A percentile compares a stretch with the other conserved stretches of the same genome.
Conservation (phyloP, 768 basidiomycete genomes). For the Termitomyces sp. region DNA sequence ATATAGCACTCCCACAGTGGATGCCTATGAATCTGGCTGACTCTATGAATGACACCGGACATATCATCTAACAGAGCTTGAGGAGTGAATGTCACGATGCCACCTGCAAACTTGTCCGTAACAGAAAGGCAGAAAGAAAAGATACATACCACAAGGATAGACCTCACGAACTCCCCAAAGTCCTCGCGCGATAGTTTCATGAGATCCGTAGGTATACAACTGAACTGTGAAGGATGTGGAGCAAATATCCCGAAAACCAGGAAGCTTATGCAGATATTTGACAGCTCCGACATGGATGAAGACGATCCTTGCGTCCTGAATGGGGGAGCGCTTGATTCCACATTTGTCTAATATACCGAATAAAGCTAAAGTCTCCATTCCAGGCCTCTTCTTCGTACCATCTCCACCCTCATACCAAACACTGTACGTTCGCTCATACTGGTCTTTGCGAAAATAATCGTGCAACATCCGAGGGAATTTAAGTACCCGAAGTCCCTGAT, state of each 20-base stretch:
- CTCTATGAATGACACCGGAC: slow-evolving; percentile 36
- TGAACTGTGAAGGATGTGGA: slow-evolving; percentile 38
- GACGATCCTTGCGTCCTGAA: slow-evolving; percentile 37
- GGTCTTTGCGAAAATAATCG: slow-evolving; percentile 32
- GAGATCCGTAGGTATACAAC: slow-evolving; percentile 67
- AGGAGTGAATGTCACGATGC: slow-evolving; percentile 70
- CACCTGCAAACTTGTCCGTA: slow-evolving; percentile 37
- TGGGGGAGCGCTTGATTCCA: slow-evolving; percentile 30
- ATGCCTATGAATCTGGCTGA: slow-evolving; percentile 51
- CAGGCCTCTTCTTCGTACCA: slow-evolving; percentile 18
- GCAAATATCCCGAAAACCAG: slow-evolving; percentile 41
- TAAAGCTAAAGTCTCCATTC: slow-evolving; percentile 39
- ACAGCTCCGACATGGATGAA: slow-evolving; percentile 65
- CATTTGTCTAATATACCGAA: slow-evolving; percentile 36
- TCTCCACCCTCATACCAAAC: slow-evolving; percentile 39
- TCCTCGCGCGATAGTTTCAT: slow-evolving; percentile 39
- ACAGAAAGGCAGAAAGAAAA: not conserved
- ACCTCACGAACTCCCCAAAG: slow-evolving; percentile 61
- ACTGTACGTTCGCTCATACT: slow-evolving; percentile 31
- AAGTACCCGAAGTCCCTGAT: slow-evolving; percentile 36
- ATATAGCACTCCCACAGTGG: slow-evolving; percentile 67
- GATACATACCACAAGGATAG: slow-evolving; percentile 47
- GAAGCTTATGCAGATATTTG: slow-evolving; percentile 39
- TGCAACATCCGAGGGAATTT: slow-evolving; percentile 40
- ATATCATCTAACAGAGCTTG: slow-evolving; percentile 51